Percentiles rank a stretch among this genome's conserved stretches.
phyloP scores from a whole-genome alignment of 176 grass and related monocot genomes.

The Oryza glaberrima region DNA sequence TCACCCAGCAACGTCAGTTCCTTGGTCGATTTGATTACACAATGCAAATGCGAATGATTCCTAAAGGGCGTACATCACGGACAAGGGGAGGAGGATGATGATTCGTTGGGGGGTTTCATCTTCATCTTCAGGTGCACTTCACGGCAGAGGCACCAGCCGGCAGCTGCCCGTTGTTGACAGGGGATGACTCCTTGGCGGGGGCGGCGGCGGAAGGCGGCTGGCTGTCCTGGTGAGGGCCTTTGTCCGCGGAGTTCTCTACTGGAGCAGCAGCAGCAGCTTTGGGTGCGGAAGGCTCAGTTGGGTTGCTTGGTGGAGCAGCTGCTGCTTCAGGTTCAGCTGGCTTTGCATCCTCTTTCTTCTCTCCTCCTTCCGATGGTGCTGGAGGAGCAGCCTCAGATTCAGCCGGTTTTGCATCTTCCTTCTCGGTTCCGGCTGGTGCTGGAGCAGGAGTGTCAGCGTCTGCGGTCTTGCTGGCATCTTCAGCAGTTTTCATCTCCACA shows the following conservation, averaged over 20 bases:
- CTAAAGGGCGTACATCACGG: conserved; percentile 16
- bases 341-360: conserved; percentile 38
- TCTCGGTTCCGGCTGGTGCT: conserved; percentile 18
- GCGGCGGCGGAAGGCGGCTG: neutral
- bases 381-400: conserved; percentile 25
- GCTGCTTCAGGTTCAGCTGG: conserved; percentile 26
- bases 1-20: conserved; percentile 56
- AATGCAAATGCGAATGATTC: conserved; percentile 41
- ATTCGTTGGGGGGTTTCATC: neutral
- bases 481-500: neutral
- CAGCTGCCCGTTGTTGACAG: conserved; percentile 57
- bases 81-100: neutral
- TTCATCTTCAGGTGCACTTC: conserved; percentile 48
- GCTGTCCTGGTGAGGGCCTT: conserved; percentile 35
- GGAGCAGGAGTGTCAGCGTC: conserved; percentile 26
- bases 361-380: neutral
- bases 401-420: conserved; percentile 25
- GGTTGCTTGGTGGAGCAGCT: conserved; percentile 28
- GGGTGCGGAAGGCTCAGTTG: conserved; percentile 21
- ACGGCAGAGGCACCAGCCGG: conserved; percentile 43
- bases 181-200: neutral
- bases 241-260: conserved; percentile 31
- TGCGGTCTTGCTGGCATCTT: conserved; percentile 37
- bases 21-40: conserved; percentile 44
- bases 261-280: conserved; percentile 34